Evolutionary conservation across 2,329 filamentous ascomycete genomes (phyloP).

Genomic region (Fusarium haematococcum): DNA sequence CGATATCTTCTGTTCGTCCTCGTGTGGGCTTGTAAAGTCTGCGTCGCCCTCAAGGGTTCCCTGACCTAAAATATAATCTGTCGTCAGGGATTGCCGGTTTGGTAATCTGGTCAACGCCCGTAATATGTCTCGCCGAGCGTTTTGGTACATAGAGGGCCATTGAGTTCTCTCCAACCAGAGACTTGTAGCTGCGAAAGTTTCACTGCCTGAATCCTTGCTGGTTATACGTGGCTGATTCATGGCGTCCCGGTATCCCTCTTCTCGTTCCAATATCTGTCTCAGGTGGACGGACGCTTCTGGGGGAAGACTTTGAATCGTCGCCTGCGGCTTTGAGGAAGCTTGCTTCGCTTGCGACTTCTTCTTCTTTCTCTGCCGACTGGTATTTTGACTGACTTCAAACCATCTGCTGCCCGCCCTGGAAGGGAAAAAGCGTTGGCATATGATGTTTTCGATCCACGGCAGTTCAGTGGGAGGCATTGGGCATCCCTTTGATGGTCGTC

Average conservation of each 20-base stretch:
- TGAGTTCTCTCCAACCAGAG: not conserved
- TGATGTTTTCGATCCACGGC: not conserved
- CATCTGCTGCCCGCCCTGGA: not conserved
- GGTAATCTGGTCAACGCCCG: not conserved
- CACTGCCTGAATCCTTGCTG: not conserved
- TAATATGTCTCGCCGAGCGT: not conserved
- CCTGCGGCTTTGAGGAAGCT: not conserved
- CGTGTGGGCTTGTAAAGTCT: not conserved
- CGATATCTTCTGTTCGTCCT: not conserved
- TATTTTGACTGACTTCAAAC: not conserved
- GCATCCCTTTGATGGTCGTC: not conserved
- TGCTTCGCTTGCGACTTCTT: not conserved
- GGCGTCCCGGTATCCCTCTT: not conserved
- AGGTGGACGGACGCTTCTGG: not conserved
- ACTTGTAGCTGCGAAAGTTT: not conserved
- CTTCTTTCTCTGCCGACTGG: not conserved
- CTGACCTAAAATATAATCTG: not conserved
- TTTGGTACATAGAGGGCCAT: not conserved
- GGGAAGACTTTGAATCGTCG: not conserved
- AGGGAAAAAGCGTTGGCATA: not conserved
- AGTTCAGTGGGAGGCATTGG: not conserved
- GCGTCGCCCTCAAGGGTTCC: not conserved
- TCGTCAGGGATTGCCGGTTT: not conserved
- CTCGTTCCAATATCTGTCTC: not conserved
- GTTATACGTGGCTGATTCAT: not conserved